A percentile compares a stretch with the other conserved stretches of the same genome.
Conservation (phyloP, 1,284 basidiomycete genomes). For the Ganoderma lucidum region DNA sequence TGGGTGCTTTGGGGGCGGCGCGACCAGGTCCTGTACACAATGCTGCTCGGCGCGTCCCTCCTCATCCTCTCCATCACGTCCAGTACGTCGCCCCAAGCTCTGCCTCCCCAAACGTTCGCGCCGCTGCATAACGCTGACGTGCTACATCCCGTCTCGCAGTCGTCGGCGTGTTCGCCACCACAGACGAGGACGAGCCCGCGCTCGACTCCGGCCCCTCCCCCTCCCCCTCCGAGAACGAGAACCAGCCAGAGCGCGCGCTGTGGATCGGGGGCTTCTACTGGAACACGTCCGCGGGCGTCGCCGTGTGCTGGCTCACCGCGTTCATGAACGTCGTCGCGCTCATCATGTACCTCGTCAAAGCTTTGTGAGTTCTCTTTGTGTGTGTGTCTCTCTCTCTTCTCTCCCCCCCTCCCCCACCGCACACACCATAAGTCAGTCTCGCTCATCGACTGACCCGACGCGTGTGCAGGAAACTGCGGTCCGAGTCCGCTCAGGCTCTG, state of each 20-base stretch:
- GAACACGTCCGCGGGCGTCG: background rate
- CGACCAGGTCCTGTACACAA: background rate
- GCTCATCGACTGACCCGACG: too few relatives aligned
- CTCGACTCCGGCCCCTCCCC: background rate
- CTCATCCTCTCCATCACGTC: background rate
- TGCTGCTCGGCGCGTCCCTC: background rate
- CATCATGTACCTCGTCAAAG: conserved; percentile 4
- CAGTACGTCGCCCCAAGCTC: background rate
- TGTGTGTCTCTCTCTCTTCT: too few relatives aligned
- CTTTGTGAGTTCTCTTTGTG: background rate
- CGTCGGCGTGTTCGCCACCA: background rate
- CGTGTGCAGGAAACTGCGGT: conserved; percentile 1
- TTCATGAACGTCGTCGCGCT: background rate
- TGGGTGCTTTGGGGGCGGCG: background rate
- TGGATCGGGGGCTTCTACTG: conserved; percentile 3
- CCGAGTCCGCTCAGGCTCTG: background rate
- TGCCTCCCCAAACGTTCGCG: too few relatives aligned
- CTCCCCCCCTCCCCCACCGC: too few relatives aligned
- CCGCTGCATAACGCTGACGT: too few relatives aligned
- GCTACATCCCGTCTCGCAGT: background rate
- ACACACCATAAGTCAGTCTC: too few relatives aligned
- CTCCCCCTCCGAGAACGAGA: background rate
- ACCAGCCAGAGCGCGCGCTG: background rate
- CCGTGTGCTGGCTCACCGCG: conserved; percentile 3
- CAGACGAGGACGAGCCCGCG: background rate